Evolutionary conservation across 2,329 filamentous ascomycete genomes (phyloP).

Genomic region (Botryotinia narcissicola): DNA sequence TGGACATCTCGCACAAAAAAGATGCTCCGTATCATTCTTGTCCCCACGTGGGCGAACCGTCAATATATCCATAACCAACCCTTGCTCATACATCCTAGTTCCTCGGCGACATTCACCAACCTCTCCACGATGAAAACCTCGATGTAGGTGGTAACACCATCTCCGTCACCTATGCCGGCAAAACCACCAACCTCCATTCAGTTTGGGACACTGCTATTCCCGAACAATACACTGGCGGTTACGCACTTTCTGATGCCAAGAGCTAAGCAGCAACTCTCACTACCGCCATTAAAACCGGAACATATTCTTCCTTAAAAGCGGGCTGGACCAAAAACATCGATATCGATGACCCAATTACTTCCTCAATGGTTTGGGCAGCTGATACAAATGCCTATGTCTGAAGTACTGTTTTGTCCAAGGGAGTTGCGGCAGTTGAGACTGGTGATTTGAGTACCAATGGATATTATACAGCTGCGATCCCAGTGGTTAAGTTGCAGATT

Average conservation of each 20-base stretch:
- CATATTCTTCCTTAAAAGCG: slow-evolving; percentile 42
- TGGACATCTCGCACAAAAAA: slow-evolving; percentile 20
- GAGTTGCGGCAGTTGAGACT: slow-evolving; percentile 52
- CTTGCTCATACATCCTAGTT: slow-evolving; percentile 42
- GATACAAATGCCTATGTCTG: slow-evolving; percentile 63
- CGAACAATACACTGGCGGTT: slow-evolving; percentile 58
- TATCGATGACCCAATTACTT: slow-evolving; percentile 26
- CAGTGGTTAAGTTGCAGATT: slow-evolving; percentile 62
- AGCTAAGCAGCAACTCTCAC: slow-evolving; percentile 58
- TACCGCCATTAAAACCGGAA: slow-evolving; percentile 54
- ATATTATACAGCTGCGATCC: slow-evolving; percentile 62
- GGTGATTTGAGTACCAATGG: slow-evolving; percentile 56
- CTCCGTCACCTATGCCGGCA: slow-evolving; percentile 57
- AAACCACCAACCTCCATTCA: slow-evolving; percentile 62
- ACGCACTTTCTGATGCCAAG: slow-evolving; percentile 48
- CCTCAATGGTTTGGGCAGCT: slow-evolving; percentile 60
- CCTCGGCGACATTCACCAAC: slow-evolving; percentile 64
- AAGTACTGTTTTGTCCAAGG: slow-evolving; percentile 59
- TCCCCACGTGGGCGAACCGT: slow-evolving; percentile 26
- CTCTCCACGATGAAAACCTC: slow-evolving; percentile 64
- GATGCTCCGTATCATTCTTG: slow-evolving; percentile 15
- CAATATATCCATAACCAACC: background rate
- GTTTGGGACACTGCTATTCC: slow-evolving; percentile 51
- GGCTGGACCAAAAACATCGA: slow-evolving; percentile 28
- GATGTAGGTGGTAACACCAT: slow-evolving; percentile 67